Evolutionary conservation across 148 eudicot genomes (phyloP).

Genomic region (Silene uniflora): DNA sequence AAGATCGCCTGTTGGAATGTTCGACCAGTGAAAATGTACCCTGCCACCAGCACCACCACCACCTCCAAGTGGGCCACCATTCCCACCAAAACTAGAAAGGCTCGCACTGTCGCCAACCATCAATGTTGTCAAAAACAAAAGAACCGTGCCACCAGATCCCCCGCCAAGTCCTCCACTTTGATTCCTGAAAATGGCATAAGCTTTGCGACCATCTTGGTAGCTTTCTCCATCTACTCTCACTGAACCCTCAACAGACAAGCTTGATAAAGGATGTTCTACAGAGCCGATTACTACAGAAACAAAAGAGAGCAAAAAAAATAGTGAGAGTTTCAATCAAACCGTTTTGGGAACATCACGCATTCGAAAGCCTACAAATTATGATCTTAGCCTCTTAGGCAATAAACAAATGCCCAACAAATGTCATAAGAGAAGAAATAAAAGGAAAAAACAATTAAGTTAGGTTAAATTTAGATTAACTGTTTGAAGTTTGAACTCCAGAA

Average conservation of each 20-base stretch:
- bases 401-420: background rate
- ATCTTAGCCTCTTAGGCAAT: background rate
- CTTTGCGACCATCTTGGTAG: slow-evolving; percentile 34
- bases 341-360: background rate
- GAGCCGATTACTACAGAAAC: slow-evolving; percentile 76
- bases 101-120: slow-evolving; percentile 50
- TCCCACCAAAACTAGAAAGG: slow-evolving; percentile 76
- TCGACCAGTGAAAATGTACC: slow-evolving; percentile 94
- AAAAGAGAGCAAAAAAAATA: slow-evolving; percentile 6
- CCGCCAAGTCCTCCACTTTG: slow-evolving; percentile 61
- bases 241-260: slow-evolving; percentile 67
- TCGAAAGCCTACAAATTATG: background rate
- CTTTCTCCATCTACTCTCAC: slow-evolving; percentile 76
- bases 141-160: slow-evolving; percentile 96
- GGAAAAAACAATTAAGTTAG: background rate
- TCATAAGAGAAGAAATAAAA: background rate
- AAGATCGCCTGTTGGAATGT: slow-evolving; percentile 88
- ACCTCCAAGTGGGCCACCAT: slow-evolving; percentile 77
- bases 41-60: slow-evolving; percentile 97
- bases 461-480: background rate
- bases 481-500: background rate
- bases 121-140: slow-evolving; percentile 55
- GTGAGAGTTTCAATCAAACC: background rate
- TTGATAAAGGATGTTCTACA: slow-evolving; percentile 66
- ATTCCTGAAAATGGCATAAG: slow-evolving; percentile 21